These are phyloP conservation scores for Penicillium alfredii DNA, from an alignment of 495 filamentous ascomycete genomes.

Conservation along the genomic window DNA sequence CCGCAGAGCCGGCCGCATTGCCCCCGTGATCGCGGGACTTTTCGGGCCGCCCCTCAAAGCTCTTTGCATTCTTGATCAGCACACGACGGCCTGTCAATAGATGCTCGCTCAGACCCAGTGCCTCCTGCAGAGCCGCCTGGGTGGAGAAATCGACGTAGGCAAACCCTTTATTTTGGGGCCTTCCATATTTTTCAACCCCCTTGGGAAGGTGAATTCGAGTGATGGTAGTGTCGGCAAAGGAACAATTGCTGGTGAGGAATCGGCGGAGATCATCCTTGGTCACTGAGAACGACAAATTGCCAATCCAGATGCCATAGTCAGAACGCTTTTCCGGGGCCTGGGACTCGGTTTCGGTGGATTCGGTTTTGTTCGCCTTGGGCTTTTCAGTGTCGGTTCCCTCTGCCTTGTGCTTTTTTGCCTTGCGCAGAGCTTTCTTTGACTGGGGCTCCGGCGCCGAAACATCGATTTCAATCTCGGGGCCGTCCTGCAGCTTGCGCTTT, in stretches of 20 bases:
- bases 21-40: conserved; percentile 45
- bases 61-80: conserved; percentile 86
- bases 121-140: conserved; percentile 59
- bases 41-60: conserved; percentile 71
- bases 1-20: conserved; percentile 23
- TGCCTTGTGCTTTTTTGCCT: conserved; percentile 65
- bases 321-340: conserved; percentile 55
- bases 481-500: conserved; percentile 63
- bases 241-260: conserved; percentile 68
- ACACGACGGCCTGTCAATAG: conserved; percentile 68
- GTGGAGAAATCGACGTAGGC: conserved; percentile 89
- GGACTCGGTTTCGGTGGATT: conserved; percentile 30
- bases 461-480: conserved; percentile 78
- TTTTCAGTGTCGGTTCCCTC: conserved; percentile 27
- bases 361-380: conserved; percentile 21
- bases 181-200: conserved; percentile 39
- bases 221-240: conserved; percentile 61
- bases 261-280: conserved; percentile 64
- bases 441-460: conserved; percentile 79
- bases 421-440: conserved; percentile 83
- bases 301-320: conserved; percentile 87
- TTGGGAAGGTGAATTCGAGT: conserved; percentile 78
- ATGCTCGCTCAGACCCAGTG: conserved; percentile 73
- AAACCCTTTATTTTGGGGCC: conserved; percentile 75
- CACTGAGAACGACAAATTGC: conserved; percentile 79